Percentiles rank a stretch among this genome's conserved stretches.
Evolutionary conservation across 164 flowering plant genomes (phyloP).

Genomic region (Brasenia schreberi): DNA sequence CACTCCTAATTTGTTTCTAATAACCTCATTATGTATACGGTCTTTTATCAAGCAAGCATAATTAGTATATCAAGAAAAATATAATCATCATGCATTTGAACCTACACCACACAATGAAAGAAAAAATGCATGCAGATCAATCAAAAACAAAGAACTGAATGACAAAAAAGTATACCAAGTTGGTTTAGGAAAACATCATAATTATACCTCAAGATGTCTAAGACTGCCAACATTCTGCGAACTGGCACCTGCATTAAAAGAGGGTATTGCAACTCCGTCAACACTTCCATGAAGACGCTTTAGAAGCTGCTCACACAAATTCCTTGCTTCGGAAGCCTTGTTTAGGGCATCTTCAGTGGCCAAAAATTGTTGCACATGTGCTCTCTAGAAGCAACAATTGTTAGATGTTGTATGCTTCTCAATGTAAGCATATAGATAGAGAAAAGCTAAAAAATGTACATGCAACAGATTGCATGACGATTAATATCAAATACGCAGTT

Average conservation of each 20-base stretch:
- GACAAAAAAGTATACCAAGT: background rate
- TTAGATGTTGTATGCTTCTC: background rate
- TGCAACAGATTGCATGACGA: no score
- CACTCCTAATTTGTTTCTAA: no score
- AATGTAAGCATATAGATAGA: no score
- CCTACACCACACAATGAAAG: no score
- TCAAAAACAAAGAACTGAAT: no score
- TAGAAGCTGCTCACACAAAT: slow-evolving; percentile 49
- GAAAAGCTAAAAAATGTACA: no score
- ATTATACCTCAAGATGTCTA: slow-evolving; percentile 75
- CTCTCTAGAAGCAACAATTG: slow-evolving; percentile 49
- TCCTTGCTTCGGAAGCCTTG: slow-evolving; percentile 93
- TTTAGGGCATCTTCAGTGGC: slow-evolving; percentile 98
- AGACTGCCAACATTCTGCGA: slow-evolving; percentile 71
- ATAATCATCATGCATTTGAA: no score
- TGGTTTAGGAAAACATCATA: background rate
- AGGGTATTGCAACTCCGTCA: slow-evolving; percentile 35
- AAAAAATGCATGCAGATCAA: no score
- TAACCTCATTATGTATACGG: no score
- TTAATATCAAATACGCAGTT: no score
- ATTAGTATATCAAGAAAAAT: no score
- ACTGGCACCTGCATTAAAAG: slow-evolving; percentile 35
- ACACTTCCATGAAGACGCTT: slow-evolving; percentile 59
- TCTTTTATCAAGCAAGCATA: no score
- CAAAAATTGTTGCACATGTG: slow-evolving; percentile 96